Evolutionary conservation across 257 asterid genomes (phyloP).

Genomic region (Paraleonurus japonicus): DNA sequence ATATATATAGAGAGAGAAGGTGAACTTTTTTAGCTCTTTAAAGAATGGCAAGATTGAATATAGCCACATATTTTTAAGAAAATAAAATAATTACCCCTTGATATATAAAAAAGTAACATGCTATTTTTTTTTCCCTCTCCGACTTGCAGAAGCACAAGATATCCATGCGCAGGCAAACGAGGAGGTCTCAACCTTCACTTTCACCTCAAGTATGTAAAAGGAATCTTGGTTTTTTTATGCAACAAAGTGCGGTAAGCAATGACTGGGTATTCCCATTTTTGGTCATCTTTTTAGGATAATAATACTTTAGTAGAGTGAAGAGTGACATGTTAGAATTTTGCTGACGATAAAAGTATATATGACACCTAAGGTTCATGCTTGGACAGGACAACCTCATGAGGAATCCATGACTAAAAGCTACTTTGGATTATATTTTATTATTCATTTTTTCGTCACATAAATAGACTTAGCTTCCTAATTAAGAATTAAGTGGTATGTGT

Average conservation of each 20-base stretch:
- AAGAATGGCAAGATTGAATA: not conserved
- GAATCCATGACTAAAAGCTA: not conserved
- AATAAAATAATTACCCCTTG: not conserved
- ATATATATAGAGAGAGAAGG: not conserved
- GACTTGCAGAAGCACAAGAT: no score
- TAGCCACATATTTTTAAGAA: not conserved
- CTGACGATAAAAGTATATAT: conserved; percentile 15
- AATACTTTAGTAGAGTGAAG: not conserved
- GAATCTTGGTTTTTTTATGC: not conserved
- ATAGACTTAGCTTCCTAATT: conserved; percentile 4
- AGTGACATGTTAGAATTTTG: conserved; percentile 13
- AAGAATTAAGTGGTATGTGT: not conserved
- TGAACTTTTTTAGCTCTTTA: not conserved
- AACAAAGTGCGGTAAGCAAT: not conserved
- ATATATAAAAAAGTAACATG: not conserved
- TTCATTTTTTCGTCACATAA: not conserved
- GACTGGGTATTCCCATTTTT: not conserved
- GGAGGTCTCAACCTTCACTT: not conserved
- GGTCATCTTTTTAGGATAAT: not conserved
- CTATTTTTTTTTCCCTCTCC: no score
- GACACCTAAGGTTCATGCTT: conserved; percentile 5
- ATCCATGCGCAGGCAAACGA: no score
- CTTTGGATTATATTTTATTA: not conserved
- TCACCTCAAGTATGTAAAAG: not conserved
- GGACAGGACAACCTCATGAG: not conserved